Percentiles rank a stretch among this genome's conserved stretches.
These are phyloP conservation scores for Hanseniaspora mollemarum DNA, from an alignment of 805 yeast species.

Conservation along the genomic window DNA sequence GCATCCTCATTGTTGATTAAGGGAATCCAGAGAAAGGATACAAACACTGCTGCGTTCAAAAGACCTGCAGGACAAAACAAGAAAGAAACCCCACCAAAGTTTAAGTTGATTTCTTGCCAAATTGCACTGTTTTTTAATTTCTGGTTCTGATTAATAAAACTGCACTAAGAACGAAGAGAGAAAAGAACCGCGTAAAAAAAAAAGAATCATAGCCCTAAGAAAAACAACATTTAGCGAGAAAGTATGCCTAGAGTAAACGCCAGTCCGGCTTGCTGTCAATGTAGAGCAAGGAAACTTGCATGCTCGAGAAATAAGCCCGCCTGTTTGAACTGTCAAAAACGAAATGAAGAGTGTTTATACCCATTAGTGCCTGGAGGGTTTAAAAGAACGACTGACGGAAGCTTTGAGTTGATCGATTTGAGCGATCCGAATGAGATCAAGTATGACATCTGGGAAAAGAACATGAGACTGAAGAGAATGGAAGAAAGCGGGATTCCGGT, in stretches of 20 bases:
- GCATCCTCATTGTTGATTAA: too few species aligned
- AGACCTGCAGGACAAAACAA: too few species aligned
- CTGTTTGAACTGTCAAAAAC: conserved; percentile 32
- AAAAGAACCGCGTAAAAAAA: background rate
- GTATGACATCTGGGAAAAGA: conserved; percentile 9
- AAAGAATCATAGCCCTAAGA: background rate
- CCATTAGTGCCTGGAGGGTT: conserved; percentile 19
- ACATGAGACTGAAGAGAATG: background rate
- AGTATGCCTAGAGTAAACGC: conserved; percentile 3
- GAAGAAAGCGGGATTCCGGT: background rate
- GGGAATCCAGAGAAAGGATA: too few species aligned
- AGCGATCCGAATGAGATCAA: conserved; percentile 14
- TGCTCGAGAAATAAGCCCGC: conserved; percentile 36
- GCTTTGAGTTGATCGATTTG: conserved; percentile 13
- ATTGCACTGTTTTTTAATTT: too few species aligned
- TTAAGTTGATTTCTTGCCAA: too few species aligned
- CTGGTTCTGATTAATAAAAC: too few species aligned
- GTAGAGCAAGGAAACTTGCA: conserved; percentile 30
- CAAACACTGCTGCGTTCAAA: too few species aligned
- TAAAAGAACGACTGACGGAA: conserved; percentile 4
- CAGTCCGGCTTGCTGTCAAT: conserved; percentile 28
- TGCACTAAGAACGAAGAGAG: background rate
- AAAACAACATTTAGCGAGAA: background rate
- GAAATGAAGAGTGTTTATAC: conserved; percentile 25
- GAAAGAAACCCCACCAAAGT: too few species aligned